These are phyloP conservation scores for Aspergillus intermedius DNA, from an alignment of 2,329 filamentous ascomycete genomes.

Conservation along the genomic window DNA sequence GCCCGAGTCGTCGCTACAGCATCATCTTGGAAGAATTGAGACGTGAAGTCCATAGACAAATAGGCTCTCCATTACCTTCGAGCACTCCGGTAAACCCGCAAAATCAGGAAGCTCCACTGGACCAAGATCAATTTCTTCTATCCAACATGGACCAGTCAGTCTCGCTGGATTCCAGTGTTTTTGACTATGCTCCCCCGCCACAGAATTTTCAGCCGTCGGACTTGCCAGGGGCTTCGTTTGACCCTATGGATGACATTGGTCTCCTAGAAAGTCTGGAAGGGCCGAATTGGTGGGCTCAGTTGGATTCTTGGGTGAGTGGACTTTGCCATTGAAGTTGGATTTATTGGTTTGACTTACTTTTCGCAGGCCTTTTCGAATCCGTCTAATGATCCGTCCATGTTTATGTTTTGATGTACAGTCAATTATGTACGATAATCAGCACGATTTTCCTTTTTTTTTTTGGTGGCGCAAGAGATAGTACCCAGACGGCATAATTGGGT, in stretches of 20 bases:
- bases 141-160: slow-evolving; percentile 2
- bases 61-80: slow-evolving; percentile 13
- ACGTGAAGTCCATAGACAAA: slow-evolving; percentile 34
- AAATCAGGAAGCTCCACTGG: slow-evolving; percentile 1
- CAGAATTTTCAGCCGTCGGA: slow-evolving; percentile 15
- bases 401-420: slow-evolving; percentile 13
- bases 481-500: neutral
- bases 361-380: slow-evolving; percentile 29
- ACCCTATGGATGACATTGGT: slow-evolving; percentile 19
- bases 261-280: slow-evolving; percentile 31
- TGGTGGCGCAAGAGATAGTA: neutral
- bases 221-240: slow-evolving; percentile 11
- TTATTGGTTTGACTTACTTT: neutral
- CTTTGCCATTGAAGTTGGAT: neutral
- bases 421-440: neutral
- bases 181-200: slow-evolving; percentile 9
- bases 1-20: slow-evolving; percentile 42
- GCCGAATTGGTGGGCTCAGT: slow-evolving; percentile 33
- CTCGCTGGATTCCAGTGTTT: slow-evolving; percentile 8
- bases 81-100: neutral
- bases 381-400: slow-evolving; percentile 23
- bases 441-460: neutral
- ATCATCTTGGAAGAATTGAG: slow-evolving; percentile 45
- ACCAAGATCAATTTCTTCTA: slow-evolving; percentile 3
- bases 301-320: slow-evolving; percentile 32